These are phyloP conservation scores for Stellera chamaejasme DNA, from an alignment of 345 rosid genomes.

Conservation along the genomic window DNA sequence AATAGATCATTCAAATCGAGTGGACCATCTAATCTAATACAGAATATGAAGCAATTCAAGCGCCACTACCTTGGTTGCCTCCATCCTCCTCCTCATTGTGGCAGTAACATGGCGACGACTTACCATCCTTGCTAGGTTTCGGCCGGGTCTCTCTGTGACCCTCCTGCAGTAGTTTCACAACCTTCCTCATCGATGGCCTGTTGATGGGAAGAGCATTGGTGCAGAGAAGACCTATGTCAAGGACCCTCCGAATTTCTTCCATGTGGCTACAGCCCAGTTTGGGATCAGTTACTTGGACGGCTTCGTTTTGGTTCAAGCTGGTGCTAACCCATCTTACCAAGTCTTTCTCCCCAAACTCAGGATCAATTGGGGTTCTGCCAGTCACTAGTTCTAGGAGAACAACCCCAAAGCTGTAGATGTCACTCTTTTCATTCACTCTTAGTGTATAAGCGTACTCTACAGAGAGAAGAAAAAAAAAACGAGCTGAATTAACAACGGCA, in stretches of 20 bases:
- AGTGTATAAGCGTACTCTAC: slow-evolving; percentile 66
- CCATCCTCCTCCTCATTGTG: slow-evolving; percentile 24
- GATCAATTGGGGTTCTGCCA: slow-evolving; percentile 40
- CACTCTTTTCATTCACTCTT: slow-evolving; percentile 86
- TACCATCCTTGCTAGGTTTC: slow-evolving; percentile 37
- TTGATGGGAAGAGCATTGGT: slow-evolving; percentile 62
- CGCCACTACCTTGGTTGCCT: slow-evolving; percentile 22
- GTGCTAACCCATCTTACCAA: slow-evolving; percentile 69
- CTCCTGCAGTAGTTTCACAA: slow-evolving; percentile 81
- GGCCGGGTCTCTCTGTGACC: slow-evolving; percentile 21
- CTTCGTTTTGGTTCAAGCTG: slow-evolving; percentile 40
- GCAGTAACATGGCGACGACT: slow-evolving; percentile 58
- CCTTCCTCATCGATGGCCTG: slow-evolving; percentile 89
- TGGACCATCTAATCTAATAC: no score
- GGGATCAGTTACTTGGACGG: slow-evolving; percentile 53
- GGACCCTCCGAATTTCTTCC: slow-evolving; percentile 56
- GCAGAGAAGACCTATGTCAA: slow-evolving; percentile 69
- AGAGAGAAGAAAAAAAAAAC: not conserved
- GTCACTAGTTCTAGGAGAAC: slow-evolving; percentile 37
- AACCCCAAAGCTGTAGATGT: slow-evolving; percentile 41
- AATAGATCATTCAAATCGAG: no score
- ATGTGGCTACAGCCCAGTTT: slow-evolving; percentile 37
- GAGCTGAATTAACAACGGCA: not conserved
- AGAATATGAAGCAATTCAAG: slow-evolving; percentile 6
- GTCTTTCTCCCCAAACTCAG: slow-evolving; percentile 72